Base-by-base conservation (phyloP, 179 eudicot genomes). In the Silene noctiflora region DNA sequence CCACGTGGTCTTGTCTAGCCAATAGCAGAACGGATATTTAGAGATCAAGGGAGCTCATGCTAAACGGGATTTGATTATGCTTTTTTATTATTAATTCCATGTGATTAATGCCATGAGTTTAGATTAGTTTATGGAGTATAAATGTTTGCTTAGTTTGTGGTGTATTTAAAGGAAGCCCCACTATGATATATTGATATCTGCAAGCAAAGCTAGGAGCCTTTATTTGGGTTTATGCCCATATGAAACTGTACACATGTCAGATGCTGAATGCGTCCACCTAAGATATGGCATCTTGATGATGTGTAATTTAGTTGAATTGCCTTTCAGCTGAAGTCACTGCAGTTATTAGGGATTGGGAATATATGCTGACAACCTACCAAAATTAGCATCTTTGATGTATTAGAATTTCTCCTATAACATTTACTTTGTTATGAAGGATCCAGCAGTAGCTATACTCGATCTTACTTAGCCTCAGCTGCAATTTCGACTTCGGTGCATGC, bases 1-100 rank as follows among this genome's bases (percentile, higher is more conserved):
- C 88, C 91, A 86, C 89, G 92, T 83, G 89, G 85, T 80, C 74
- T 67, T 89, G 91, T 87, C 87, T 77, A 65, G 33, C 79, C 77
- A 82, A 78, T 22, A 39, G 66, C 19, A 25, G 24, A 67, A 79
- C 70, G 75, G 78, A 66, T 66, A 44, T 59, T 79, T 73, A 67
- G 61, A 67, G 35, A 74, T 22, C 16, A 25, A 64, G 31, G 58
- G 29, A 76, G 70, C 56, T 56, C 51, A 29, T 70, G 63, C 24
- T 71, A 24, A 71, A 71, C 71, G 81, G 81, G 69, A 67, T 78
- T 73, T 33, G 33, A 7, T 63, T 58, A 67, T 74, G 77, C 69
- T 75, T 44, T 65, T 53, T 72, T 69, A 39, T 39, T 55, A 39
- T 64, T 70, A 81, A 48, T 63, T 27, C 61, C 69, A 60, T 81